Conservation (phyloP, 805 yeast genomes). For the Candida taoyuanica region DNA sequence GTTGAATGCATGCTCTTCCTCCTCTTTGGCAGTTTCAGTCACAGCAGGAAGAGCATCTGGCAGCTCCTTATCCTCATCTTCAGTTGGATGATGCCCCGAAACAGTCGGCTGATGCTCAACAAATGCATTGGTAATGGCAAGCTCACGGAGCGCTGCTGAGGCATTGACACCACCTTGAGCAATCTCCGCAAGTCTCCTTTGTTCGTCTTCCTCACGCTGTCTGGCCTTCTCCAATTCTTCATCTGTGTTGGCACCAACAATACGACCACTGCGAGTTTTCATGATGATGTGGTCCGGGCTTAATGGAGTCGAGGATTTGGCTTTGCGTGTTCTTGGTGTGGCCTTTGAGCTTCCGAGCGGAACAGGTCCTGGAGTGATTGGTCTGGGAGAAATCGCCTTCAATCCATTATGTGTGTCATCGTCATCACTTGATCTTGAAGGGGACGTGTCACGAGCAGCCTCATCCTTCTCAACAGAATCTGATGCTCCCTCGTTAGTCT, state of each 20-base stretch:
- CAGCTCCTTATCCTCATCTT: no score
- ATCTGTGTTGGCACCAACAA: slow-evolving; percentile 27
- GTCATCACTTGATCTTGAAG: no score
- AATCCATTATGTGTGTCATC: no score
- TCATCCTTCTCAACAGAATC: no score
- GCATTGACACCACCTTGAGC: slow-evolving; percentile 18
- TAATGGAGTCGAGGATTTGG: neutral
- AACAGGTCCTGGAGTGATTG: neutral
- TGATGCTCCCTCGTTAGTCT: no score
- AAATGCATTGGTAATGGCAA: slow-evolving; percentile 16
- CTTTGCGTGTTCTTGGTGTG: neutral
- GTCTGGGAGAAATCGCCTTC: no score
- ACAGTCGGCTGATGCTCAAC: slow-evolving; percentile 10
- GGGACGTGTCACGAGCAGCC: no score
- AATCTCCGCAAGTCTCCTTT: slow-evolving; percentile 17
- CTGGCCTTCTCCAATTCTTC: slow-evolving; percentile 23
- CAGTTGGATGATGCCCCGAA: no score
- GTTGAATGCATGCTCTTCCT: no score
- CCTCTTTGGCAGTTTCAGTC: no score
- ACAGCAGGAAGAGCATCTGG: no score
- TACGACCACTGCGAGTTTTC: slow-evolving; percentile 29
- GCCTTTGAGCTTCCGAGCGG: neutral
- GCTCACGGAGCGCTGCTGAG: slow-evolving; percentile 5
- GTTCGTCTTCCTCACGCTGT: slow-evolving; percentile 18
- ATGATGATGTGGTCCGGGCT: slow-evolving; percentile 19